Percentiles rank a stretch among this genome's conserved stretches.
phyloP scores from a whole-genome alignment of 2,329 filamentous ascomycete species.

The Trichoderma semiorbis region DNA sequence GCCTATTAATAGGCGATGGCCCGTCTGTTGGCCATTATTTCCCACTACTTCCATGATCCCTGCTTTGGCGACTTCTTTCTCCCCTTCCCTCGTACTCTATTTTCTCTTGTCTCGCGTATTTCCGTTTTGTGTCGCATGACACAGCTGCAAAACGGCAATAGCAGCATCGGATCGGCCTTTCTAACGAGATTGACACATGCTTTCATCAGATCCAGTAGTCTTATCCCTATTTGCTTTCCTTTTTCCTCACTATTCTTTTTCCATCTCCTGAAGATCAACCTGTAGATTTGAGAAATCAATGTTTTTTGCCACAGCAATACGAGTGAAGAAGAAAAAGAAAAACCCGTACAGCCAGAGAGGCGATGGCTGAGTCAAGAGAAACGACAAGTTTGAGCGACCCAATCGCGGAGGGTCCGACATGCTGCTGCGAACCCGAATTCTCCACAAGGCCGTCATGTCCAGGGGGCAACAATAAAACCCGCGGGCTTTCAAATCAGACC shows the following conservation, averaged over 20 bases:
- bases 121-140: neutral
- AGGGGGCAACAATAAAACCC: neutral
- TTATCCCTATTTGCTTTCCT: neutral
- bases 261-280: neutral
- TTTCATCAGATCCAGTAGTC: neutral
- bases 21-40: neutral
- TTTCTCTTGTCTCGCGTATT: neutral
- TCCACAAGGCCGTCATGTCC: neutral
- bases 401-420: constrained; percentile 4
- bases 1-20: neutral
- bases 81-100: neutral
- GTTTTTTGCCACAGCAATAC: neutral
- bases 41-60: neutral
- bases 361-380: neutral
- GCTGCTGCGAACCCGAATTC: neutral
- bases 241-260: neutral
- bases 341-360: neutral
- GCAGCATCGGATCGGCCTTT: neutral
- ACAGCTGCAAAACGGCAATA: neutral
- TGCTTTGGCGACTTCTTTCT: neutral
- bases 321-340: neutral
- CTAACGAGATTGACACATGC: neutral
- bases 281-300: neutral
- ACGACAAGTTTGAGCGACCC: neutral
- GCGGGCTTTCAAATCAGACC: neutral